phyloP scores from a whole-genome alignment of 352 stramenopile species.

The Globisporangium emineosum region DNA sequence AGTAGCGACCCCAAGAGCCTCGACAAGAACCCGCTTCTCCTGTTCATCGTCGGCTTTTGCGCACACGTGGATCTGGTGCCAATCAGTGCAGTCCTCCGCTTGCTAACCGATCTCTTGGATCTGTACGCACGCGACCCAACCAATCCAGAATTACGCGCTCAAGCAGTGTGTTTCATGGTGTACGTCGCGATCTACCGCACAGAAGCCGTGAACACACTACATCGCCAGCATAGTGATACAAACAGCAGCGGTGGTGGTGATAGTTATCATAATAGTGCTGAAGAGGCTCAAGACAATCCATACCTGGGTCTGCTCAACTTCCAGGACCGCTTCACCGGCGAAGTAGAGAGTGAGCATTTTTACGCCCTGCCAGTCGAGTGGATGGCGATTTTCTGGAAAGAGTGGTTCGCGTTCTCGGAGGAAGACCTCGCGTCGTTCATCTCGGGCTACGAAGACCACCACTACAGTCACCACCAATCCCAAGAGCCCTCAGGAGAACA shows the following conservation, averaged over 20 bases:
- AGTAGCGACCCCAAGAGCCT: background rate
- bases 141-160: background rate
- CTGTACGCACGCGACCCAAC: slow-evolving; percentile 14
- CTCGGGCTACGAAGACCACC: slow-evolving; percentile 21
- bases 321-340: slow-evolving; percentile 32
- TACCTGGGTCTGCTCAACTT: slow-evolving; percentile 23
- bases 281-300: background rate
- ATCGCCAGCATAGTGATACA: background rate
- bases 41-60: slow-evolving; percentile 36
- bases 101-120: slow-evolving; percentile 27
- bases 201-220: slow-evolving; percentile 2
- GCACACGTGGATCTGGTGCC: slow-evolving; percentile 41
- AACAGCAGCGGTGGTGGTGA: background rate
- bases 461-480: slow-evolving; percentile 13
- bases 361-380: slow-evolving; percentile 50
- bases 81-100: slow-evolving; percentile 23
- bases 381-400: slow-evolving; percentile 47
- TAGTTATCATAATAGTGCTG: background rate
- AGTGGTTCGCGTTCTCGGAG: slow-evolving; percentile 42
- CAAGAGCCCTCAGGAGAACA: background rate
- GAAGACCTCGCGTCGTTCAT: slow-evolving; percentile 42
- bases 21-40: slow-evolving; percentile 11
- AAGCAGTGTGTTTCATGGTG: slow-evolving; percentile 32
- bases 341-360: slow-evolving; percentile 39
- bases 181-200: slow-evolving; percentile 39